Percentiles rank a stretch among this genome's conserved stretches.
Evolutionary conservation across 139 green algal species (phyloP).

Genomic region (Mesotaenium endlicherianum): DNA sequence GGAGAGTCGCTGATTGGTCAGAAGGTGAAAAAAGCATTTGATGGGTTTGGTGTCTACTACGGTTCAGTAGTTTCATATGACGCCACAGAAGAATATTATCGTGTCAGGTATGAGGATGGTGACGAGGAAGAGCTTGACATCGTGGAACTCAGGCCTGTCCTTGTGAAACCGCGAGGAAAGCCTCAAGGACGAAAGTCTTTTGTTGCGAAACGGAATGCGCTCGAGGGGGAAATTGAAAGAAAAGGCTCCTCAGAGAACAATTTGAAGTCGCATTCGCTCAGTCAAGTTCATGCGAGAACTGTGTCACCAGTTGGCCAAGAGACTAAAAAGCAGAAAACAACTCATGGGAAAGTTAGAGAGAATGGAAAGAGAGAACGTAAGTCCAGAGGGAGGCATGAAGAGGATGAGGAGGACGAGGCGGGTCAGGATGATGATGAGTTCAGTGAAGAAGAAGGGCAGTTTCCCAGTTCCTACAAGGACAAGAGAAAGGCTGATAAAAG

Average conservation of each 20-base stretch:
- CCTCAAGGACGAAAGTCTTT: background rate
- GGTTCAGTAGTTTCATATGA: conserved; percentile 5
- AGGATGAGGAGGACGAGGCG: background rate
- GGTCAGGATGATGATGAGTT: no score
- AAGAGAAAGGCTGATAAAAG: no score
- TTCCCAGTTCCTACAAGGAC: no score
- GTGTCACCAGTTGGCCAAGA: background rate
- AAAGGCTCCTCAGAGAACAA: background rate
- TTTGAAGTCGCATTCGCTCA: background rate
- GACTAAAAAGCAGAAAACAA: background rate
- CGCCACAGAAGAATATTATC: background rate
- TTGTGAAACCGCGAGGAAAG: background rate
- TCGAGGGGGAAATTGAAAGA: background rate
- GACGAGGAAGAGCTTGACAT: conserved; percentile 32
- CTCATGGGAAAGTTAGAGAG: background rate
- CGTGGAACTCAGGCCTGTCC: background rate
- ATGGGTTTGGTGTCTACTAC: background rate
- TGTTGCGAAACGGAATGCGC: no score
- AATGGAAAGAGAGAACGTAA: background rate
- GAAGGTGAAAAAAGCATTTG: conserved; percentile 23
- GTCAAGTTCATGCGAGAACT: background rate
- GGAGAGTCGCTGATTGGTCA: no score
- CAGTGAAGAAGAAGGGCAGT: no score
- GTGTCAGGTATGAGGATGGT: conserved; percentile 9
- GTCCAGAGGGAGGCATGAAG: background rate